Base-by-base conservation (phyloP, 2,329 filamentous ascomycete species). In the Drechslerella dactyloides region DNA sequence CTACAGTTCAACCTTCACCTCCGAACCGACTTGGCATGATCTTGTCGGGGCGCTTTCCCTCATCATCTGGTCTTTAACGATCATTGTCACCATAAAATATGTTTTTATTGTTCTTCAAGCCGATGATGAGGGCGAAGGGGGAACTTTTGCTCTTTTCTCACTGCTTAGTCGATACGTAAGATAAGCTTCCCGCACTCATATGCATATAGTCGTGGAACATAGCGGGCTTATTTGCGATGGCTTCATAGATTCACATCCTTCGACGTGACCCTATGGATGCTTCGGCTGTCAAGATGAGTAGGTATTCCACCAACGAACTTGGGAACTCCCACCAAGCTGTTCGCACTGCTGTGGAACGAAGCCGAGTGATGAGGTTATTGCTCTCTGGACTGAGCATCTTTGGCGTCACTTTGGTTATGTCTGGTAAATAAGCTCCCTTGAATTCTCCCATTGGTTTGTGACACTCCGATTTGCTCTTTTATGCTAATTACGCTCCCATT, bases 81-180 rank as follows among this genome's bases (percentile, higher is more conserved):
- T 89, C 70, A 88, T 90, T 79, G 87, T 90, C 37, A 89, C 86
- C 0, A 75, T 89, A 66, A 90, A 90, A 79, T 90, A 90, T 76
- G 82, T 87, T 42, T 81, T 88, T 72, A 85, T 90, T 76, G 84
- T 90, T 40, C 79, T 90, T 3, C 81, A 81, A 35, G 88, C 88
- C 58, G 87, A 90, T 77, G 87, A 90, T 73, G 87, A 90, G 76
- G 88, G 88, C 50, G 87, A 90, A 76, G 88, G 88, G 27, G 88
- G 88, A 30, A 89, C 87, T 0, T 90, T 90, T 78, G 85, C 85
- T 30, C 83, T 87, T 24, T 89, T 89, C 78, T 86, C 85, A 2
- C 79, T 90, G 13, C 82, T 90, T 1, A 84, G 86, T 2, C 81
- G 86, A 75, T 87, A 85, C 78, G 83, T 83, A 76, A 76, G 80